phyloP scores from a whole-genome alignment of 2,329 filamentous ascomycete species.

The Myotisia sp. region DNA sequence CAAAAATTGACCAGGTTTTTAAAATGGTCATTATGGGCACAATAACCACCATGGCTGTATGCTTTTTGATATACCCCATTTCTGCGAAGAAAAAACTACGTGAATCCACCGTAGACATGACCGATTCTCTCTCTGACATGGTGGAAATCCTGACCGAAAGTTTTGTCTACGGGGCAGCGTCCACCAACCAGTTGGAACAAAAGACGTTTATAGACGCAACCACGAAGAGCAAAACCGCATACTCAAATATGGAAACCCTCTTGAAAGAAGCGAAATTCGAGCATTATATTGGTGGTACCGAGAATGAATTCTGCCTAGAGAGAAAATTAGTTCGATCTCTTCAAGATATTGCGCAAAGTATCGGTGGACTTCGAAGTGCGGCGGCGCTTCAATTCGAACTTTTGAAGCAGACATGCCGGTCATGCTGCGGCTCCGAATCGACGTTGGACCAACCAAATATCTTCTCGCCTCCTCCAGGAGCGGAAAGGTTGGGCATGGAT shows the following conservation, averaged over 20 bases:
- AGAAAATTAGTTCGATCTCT: constrained; percentile 69
- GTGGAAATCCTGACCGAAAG: constrained; percentile 66
- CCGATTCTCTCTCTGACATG: constrained; percentile 65
- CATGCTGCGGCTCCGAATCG: constrained; percentile 11
- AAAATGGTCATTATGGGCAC: constrained; percentile 76
- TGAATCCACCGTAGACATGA: constrained; percentile 57
- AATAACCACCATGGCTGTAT: constrained; percentile 55
- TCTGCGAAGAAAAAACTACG: constrained; percentile 63
- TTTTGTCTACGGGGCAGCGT: constrained; percentile 49
- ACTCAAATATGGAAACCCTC: constrained; percentile 58
- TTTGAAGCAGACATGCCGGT: constrained; percentile 45
- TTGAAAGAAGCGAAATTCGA: constrained; percentile 79
- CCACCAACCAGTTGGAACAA: constrained; percentile 60
- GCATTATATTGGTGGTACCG: constrained; percentile 67
- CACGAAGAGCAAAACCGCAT: constrained; percentile 50
- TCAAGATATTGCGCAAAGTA: constrained; percentile 70
- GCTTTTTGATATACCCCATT: constrained; percentile 61
- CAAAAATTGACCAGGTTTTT: constrained; percentile 67
- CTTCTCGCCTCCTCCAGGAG: constrained; percentile 7
- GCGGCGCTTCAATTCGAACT: constrained; percentile 79
- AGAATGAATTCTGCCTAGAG: constrained; percentile 65
- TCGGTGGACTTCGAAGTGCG: constrained; percentile 80
- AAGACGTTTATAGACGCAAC: constrained; percentile 49
- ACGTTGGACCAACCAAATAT: constrained; percentile 4
- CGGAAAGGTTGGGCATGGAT: neutral